Percentiles rank a stretch among this genome's conserved stretches.
Conservation (phyloP, 2,329 filamentous ascomycete genomes). For the Aureobasidium vineae region DNA sequence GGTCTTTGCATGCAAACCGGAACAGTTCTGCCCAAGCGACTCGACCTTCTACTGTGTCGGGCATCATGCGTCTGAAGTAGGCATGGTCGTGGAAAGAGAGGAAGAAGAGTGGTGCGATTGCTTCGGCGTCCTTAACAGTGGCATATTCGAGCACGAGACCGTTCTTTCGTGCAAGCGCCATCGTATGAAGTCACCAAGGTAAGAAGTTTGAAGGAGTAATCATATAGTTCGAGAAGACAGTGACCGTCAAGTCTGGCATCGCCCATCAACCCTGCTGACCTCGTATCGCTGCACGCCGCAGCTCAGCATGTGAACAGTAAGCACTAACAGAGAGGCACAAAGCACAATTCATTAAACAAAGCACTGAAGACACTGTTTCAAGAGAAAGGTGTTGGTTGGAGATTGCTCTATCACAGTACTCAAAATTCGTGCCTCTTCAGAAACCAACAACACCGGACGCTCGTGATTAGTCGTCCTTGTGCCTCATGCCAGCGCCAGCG, state of each 20-base stretch:
- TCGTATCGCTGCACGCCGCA: neutral
- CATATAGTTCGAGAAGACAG: neutral
- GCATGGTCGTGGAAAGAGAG: slow-evolving; percentile 1
- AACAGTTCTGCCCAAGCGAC: neutral
- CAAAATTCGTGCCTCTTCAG: neutral
- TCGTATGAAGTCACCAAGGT: neutral
- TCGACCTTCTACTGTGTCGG: neutral
- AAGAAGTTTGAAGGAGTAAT: neutral
- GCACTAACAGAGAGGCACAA: neutral
- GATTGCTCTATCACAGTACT: neutral
- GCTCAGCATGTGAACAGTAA: neutral
- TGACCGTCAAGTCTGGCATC: neutral
- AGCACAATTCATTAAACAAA: neutral
- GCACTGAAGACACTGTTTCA: neutral
- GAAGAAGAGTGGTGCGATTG: neutral
- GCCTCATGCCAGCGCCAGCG: slow-evolving; percentile 32
- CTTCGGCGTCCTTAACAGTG: neutral
- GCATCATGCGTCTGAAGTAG: slow-evolving; percentile 5
- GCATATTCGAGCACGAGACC: neutral
- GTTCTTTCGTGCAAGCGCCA: neutral
- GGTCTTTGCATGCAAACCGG: neutral
- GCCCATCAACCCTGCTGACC: neutral
- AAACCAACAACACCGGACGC: neutral
- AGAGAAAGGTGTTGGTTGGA: neutral
- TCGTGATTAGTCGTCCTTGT: slow-evolving; percentile 36